Evolutionary conservation across 495 filamentous ascomycete species (phyloP), one percentile per base, ranked within the genome.

Genomic region (Patellaria atrata): DNA sequence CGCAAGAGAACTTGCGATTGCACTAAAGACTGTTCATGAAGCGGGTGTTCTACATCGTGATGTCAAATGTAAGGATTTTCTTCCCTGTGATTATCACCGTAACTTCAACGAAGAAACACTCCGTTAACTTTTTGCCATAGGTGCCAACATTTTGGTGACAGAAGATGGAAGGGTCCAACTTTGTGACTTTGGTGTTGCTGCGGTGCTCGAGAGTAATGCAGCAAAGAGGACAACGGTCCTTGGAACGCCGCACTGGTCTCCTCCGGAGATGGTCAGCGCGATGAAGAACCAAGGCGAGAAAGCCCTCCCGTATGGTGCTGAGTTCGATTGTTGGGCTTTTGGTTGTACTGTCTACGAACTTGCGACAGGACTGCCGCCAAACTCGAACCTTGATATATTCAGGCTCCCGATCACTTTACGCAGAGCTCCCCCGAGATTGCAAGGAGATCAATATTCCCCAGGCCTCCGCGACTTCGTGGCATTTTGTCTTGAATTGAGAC

Each of bases 161-260:
- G 87, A 94, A 55, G 71, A 82, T 39, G 89, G 89, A 3, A 67
- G 67, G 14, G 66, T 96, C 8, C 82, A 96, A 50, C 72, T 97
- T 16, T 94, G 89, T 52, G 89, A 97, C 51, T 97, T 96, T 54
- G 89, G 89, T 37, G 83, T 97, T 34, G 81, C 87, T 14, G 87
- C 82, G 30, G 66, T 91, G 36, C 64, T 94, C 25, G 82, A 93
- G 44, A 80, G 72, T 8, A 80, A 79, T 38, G 51, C 73, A 26
- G 79, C 89, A 47, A 97, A 94, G 56, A 65, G 89, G 18, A 79
- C 77, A 2, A 97, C 89, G 0, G 84, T 94, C 54, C 81, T 97
- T 27, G 89, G 89, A 7, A 96, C 89, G 4, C 82, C 82, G 11
- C 74, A 94, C 58, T 97, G 87, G 83, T 94, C 96, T 86, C 80